A percentile compares a stretch with the other conserved stretches of the same genome.
These are phyloP conservation scores for Lophiostoma macrostomum DNA, from an alignment of 495 filamentous ascomycete species.

Conservation along the genomic window DNA sequence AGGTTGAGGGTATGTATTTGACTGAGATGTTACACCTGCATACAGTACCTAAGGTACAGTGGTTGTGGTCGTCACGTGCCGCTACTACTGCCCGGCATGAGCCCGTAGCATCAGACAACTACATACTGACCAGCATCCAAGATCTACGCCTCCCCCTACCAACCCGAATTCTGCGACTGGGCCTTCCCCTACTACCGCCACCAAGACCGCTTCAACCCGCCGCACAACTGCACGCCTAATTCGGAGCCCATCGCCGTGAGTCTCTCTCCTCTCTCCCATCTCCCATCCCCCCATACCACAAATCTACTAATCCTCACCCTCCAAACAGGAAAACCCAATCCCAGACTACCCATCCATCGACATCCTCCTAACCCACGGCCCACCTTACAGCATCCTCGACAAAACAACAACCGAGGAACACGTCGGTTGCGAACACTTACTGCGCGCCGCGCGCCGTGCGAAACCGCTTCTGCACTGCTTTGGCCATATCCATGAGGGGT, in stretches of 20 bases:
- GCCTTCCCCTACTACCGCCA: constrained; percentile 60
- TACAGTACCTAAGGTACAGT: no score
- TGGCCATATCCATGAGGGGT: constrained; percentile 73
- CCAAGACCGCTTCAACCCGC: constrained; percentile 55
- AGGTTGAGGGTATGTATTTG: constrained; percentile 46
- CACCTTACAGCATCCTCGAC: constrained; percentile 61
- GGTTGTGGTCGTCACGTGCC: no score
- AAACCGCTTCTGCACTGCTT: constrained; percentile 65
- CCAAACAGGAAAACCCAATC: no score
- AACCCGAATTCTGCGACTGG: constrained; percentile 57
- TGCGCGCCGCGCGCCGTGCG: constrained; percentile 52
- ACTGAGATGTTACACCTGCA: background rate
- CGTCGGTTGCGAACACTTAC: constrained; percentile 58
- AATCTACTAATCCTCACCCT: no score
- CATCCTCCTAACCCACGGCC: constrained; percentile 72
- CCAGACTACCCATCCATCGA: constrained; percentile 54
- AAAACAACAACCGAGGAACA: constrained; percentile 35
- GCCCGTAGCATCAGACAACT: no score
- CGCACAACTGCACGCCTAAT: constrained; percentile 18
- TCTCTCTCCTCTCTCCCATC: no score
- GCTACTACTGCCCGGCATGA: no score
- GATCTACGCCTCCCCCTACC: constrained; percentile 69
- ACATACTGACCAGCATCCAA: no score
- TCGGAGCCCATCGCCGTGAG: constrained; percentile 39
- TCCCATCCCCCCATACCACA: no score